Evolutionary conservation across 345 rosid genomes (phyloP), one percentile per base, ranked within the genome.

Genomic region (Cardiospermum halicacabum): DNA sequence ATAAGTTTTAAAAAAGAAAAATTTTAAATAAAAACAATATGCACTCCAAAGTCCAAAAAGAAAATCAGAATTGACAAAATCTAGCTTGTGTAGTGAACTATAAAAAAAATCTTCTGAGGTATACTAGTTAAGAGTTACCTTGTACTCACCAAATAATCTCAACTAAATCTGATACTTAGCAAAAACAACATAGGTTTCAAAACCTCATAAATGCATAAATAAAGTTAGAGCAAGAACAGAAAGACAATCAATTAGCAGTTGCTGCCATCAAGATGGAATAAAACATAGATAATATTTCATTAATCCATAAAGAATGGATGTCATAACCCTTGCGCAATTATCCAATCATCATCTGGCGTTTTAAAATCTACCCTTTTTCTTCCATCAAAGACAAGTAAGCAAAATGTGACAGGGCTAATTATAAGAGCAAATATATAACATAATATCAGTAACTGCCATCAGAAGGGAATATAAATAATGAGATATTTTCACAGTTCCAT

Each of bases 301-400:
- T 22, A n/a, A 40, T 30, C 66, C 80, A 69, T 24, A 7, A 56
- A 48, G 2, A 69, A 22, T 16, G 62, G 71, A 68, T 65, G 48
- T 72, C 72, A 69, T 72, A 72, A 54, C 77, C 71, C 77, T 56
- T 60, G 66, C 42, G n/a, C 61, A 60, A 76, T 27, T 18, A 25
- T 61, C 74, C 65, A 27, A 60, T 55, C 74, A 69, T 69, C 74
- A 69, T 26, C 36, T 58, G 60, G 72, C 71, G 53, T 58, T 24
- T 2, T 11, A 45, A 48, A 34, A 55, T 21, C 30, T 28, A 27
- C 26, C 26, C n/a, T n/a, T 43, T 10, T 25, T 54, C 22, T 25
- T 12, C 45, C 3, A 54, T 54, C 60, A 10, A 54, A 22, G 37
- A 34, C n/a, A n/a, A 34, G 37, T 10, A 19, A 27, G 18, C 1